Evolutionary conservation across 1,284 basidiomycete genomes (phyloP).

Genomic region (Amylostereum areolatum): DNA sequence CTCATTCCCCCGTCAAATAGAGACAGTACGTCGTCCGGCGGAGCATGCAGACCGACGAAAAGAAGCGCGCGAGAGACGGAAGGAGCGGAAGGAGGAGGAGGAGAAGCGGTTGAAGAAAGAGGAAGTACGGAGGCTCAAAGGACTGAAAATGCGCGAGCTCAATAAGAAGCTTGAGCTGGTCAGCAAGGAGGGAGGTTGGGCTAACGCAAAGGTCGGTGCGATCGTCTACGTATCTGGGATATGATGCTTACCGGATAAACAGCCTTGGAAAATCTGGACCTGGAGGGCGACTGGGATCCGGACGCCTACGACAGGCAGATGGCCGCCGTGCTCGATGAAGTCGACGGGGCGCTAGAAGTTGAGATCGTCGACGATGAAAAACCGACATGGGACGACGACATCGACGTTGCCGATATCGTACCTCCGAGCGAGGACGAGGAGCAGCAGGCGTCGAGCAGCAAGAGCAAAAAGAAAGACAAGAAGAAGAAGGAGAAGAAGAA

Average conservation of each 20-base stretch:
- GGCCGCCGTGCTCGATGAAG: constrained; percentile 65
- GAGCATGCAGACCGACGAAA: constrained; percentile 57
- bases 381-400: constrained; percentile 86
- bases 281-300: constrained; percentile 83
- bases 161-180: constrained; percentile 70
- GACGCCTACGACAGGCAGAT: constrained; percentile 75
- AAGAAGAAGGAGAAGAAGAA: constrained; percentile 42
- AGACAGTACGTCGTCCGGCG: constrained; percentile 71
- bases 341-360: constrained; percentile 30
- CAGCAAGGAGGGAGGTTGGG: constrained; percentile 55
- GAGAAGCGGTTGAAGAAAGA: constrained; percentile 73
- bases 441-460: constrained; percentile 23
- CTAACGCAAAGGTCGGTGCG: constrained; percentile 34
- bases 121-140: constrained; percentile 75
- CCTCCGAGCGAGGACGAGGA: constrained; percentile 33
- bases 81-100: constrained; percentile 74
- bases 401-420: constrained; percentile 71
- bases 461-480: constrained; percentile 39
- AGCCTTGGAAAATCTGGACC: constrained; percentile 60
- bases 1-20: constrained; percentile 73
- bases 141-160: constrained; percentile 81
- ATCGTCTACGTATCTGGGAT: constrained; percentile 1
- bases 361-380: constrained; percentile 51
- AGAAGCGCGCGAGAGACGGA: constrained; percentile 71
- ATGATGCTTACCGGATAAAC: constrained; percentile 5